phyloP scores from a whole-genome alignment of 2,329 filamentous ascomycete genomes.

The Biscogniauxia sp. region DNA sequence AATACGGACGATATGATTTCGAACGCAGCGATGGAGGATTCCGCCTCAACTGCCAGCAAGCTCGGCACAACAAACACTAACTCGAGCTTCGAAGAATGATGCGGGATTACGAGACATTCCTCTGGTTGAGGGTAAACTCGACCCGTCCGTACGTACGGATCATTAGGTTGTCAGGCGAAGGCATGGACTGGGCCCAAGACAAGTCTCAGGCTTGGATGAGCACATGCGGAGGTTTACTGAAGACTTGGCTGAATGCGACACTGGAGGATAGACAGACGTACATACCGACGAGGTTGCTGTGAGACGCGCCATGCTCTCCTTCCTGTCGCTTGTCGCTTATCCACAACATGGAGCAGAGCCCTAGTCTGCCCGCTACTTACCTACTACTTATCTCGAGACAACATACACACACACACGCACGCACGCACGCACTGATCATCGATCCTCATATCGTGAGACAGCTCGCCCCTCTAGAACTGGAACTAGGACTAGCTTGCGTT shows the following conservation, averaged over 20 bases:
- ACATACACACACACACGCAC: no score
- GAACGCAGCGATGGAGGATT: slow-evolving; percentile 22
- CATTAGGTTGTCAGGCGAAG: neutral
- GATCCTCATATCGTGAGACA: no score
- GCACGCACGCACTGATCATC: no score
- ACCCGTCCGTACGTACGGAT: neutral
- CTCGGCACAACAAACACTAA: slow-evolving; percentile 1
- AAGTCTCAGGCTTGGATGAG: neutral
- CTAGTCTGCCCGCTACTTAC: no score
- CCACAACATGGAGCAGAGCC: no score
- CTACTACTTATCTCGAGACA: no score
- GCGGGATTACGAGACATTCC: slow-evolving; percentile 31
- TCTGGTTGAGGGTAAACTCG: slow-evolving; percentile 1
- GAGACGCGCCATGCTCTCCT: slow-evolving; percentile 16
- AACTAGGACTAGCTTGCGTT: no score
- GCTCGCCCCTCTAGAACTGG: no score
- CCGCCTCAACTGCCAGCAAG: slow-evolving; percentile 12
- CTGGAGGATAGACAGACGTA: neutral
- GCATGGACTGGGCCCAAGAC: slow-evolving; percentile 4
- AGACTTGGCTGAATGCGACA: slow-evolving; percentile 1
- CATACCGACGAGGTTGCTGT: neutral
- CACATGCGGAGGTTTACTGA: neutral
- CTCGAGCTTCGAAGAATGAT: slow-evolving; percentile 25
- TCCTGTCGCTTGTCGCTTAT: no score
- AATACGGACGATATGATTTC: slow-evolving; percentile 27